A percentile compares a stretch with the other conserved stretches of the same genome.
Conservation (phyloP, 495 filamentous ascomycete genomes). For the Bombardia bombarda region DNA sequence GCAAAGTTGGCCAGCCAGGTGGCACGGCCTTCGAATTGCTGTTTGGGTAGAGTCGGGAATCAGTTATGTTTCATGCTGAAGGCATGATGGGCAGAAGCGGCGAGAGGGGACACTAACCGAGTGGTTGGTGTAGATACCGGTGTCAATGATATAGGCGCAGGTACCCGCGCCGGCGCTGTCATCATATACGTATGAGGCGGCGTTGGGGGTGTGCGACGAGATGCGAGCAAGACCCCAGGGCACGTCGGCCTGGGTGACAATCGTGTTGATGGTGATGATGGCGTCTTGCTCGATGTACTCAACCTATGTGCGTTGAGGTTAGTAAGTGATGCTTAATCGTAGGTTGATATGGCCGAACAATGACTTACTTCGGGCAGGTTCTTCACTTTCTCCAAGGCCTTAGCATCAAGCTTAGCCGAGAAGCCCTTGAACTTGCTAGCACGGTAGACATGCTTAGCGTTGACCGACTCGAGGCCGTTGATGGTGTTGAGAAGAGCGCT, state of each 20-base stretch:
- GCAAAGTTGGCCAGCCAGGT: conserved; percentile 30
- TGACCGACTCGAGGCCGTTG: conserved; percentile 16
- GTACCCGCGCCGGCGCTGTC: conserved; percentile 46
- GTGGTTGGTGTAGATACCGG: conserved; percentile 49
- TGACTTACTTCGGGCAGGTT: conserved; percentile 32
- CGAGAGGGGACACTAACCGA: conserved; percentile 20
- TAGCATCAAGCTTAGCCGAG: conserved; percentile 24
- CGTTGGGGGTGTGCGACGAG: conserved; percentile 42
- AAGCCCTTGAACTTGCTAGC: conserved; percentile 36
- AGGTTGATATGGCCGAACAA: too few relatives aligned
- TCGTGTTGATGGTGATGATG: conserved; percentile 34
- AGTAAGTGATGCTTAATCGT: neutral
- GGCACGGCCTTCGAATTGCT: conserved; percentile 51
- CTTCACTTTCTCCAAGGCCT: conserved; percentile 31
- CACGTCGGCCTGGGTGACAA: conserved; percentile 39
- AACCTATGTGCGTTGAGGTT: neutral
- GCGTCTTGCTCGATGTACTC: conserved; percentile 29
- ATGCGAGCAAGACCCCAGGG: conserved; percentile 54
- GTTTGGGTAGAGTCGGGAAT: too few relatives aligned
- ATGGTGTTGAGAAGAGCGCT: conserved; percentile 24
- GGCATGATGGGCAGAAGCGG: too few relatives aligned
- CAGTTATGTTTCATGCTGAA: too few relatives aligned
- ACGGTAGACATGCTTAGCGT: conserved; percentile 31
- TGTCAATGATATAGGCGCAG: conserved; percentile 53
- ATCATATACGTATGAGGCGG: conserved; percentile 51